A percentile compares a stretch with the other conserved stretches of the same genome.
These are phyloP conservation scores for Aristolochia californica DNA, from an alignment of 164 flowering plant species.

Conservation along the genomic window DNA sequence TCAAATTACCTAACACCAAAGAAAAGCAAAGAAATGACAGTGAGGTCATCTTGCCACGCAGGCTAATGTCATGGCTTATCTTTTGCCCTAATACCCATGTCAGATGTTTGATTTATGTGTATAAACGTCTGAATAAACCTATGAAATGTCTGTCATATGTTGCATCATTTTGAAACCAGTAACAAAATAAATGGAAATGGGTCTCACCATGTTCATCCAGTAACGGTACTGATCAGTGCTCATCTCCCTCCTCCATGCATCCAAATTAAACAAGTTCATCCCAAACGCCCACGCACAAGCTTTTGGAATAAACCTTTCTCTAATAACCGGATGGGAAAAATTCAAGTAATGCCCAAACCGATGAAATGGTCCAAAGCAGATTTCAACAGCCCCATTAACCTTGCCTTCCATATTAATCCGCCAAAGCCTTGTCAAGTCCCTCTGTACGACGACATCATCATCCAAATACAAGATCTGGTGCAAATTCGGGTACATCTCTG, in stretches of 20 bases:
- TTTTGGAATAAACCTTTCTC: constrained; percentile 65
- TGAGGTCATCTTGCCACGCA: too few relatives aligned
- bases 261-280: constrained; percentile 82
- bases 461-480: constrained; percentile 68
- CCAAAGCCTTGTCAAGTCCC: constrained; percentile 81
- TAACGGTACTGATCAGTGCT: constrained; percentile 72
- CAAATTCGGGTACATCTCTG: constrained; percentile 80
- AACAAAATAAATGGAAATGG: not conserved
- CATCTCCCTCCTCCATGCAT: constrained; percentile 84
- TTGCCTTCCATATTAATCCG: constrained; percentile 78
- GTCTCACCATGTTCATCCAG: constrained; percentile 78
- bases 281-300: constrained; percentile 98
- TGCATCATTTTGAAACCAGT: not conserved
- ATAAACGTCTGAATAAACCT: too few relatives aligned
- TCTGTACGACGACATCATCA: constrained; percentile 93
- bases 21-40: too few relatives aligned
- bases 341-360: constrained; percentile 71
- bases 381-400: constrained; percentile 92
- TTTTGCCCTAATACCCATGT: too few relatives aligned
- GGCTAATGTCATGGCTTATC: too few relatives aligned
- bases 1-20: too few relatives aligned
- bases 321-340: constrained; percentile 69
- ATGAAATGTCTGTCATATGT: too few relatives aligned
- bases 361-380: constrained; percentile 88
- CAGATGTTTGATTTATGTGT: too few relatives aligned